phyloP scores from a whole-genome alignment of 2,329 filamentous ascomycete genomes.

The Huntiella bhutanensis region DNA sequence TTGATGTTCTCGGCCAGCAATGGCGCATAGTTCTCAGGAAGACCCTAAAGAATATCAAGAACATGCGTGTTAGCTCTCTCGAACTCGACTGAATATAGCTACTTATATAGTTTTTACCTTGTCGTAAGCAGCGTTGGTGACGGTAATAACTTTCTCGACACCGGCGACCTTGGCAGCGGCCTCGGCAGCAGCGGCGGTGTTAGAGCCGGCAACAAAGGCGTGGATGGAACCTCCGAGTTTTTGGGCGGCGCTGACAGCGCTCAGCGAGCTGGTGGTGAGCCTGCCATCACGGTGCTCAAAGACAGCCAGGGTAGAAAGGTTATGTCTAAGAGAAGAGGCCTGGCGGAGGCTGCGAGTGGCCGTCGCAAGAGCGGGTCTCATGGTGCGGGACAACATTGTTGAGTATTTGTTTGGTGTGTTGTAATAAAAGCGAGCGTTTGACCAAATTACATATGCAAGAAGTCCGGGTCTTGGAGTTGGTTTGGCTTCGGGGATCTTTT shows the following conservation, averaged over 20 bases:
- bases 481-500: background rate
- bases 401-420: background rate
- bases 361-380: conserved; percentile 7
- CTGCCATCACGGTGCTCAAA: conserved; percentile 85
- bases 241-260: conserved; percentile 68
- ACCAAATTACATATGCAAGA: background rate
- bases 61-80: background rate
- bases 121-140: conserved; percentile 82
- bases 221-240: conserved; percentile 74
- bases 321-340: conserved; percentile 4
- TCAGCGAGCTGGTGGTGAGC: conserved; percentile 64
- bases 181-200: conserved; percentile 55
- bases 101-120: conserved; percentile 37
- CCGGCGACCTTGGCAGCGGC: conserved; percentile 80
- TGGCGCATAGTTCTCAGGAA: conserved; percentile 88
- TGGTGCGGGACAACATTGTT: conserved; percentile 8
- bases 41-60: conserved; percentile 34
- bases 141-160: conserved; percentile 73
- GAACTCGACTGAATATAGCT: no score
- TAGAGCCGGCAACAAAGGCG: conserved; percentile 69
- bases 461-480: background rate
- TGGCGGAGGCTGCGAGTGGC: conserved; percentile 6
- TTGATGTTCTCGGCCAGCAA: conserved; percentile 92
- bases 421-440: background rate
- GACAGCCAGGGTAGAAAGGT: conserved; percentile 68